phyloP scores from a whole-genome alignment of 495 filamentous ascomycete species.

The Penicillium turbatum region DNA sequence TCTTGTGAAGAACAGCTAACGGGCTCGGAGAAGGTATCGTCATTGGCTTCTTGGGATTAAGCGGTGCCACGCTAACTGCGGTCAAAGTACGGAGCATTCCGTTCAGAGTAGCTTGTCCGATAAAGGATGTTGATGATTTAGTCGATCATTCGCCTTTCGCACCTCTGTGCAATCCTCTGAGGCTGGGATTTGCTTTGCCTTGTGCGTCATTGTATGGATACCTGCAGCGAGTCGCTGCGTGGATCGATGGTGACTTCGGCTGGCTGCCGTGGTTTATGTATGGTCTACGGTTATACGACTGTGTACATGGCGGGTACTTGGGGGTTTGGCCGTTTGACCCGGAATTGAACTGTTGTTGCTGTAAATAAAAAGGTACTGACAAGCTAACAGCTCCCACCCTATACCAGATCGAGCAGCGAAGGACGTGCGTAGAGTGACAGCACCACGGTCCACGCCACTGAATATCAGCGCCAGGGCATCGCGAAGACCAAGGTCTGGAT shows the following conservation, averaged over 20 bases:
- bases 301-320: too few species aligned
- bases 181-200: not conserved
- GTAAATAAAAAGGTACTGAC: not conserved
- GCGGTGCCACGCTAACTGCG: not conserved
- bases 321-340: not conserved
- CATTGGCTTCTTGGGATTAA: not conserved
- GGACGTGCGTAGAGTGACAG: not conserved
- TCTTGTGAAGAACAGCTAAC: not conserved
- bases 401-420: conserved; percentile 1
- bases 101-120: too few species aligned
- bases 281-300: not conserved
- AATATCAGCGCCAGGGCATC: conserved; percentile 1
- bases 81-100: not conserved
- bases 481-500: not conserved
- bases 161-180: not conserved
- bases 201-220: too few species aligned
- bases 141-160: not conserved
- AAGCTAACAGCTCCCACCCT: not conserved
- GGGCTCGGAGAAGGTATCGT: not conserved
- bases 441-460: not conserved
- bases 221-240: too few species aligned
- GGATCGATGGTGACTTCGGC: too few species aligned
- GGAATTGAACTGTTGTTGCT: too few species aligned
- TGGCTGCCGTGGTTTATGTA: not conserved
- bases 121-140: not conserved